Conservation (phyloP, 768 basidiomycete genomes). For the Tulasnella sp. region DNA sequence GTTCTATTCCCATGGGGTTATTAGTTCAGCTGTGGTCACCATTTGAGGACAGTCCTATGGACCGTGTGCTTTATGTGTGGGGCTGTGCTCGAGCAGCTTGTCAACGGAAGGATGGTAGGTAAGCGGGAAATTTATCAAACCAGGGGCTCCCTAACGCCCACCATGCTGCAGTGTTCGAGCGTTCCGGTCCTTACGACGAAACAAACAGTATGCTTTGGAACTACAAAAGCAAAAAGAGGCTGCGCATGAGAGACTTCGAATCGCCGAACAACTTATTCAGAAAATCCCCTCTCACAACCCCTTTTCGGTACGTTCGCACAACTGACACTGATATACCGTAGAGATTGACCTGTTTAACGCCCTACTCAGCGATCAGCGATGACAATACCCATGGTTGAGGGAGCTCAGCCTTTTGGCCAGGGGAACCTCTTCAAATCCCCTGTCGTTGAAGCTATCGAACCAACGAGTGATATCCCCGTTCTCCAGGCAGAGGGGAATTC, state of each 20-base stretch:
- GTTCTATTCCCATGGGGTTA: conserved; percentile 65
- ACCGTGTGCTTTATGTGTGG: conserved; percentile 79
- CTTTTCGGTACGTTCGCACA: conserved; percentile 45
- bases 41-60: conserved; percentile 72
- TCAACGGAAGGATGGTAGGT: conserved; percentile 72
- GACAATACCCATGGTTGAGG: neutral
- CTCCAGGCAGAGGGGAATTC: no score
- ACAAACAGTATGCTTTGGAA: conserved; percentile 64
- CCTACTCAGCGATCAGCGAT: neutral
- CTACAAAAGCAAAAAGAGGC: conserved; percentile 45
- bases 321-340: neutral
- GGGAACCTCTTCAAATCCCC: neutral
- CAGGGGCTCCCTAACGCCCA: neutral
- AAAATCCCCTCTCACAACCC: conserved; percentile 42
- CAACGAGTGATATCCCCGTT: neutral
- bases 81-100: conserved; percentile 61
- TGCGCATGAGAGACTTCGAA: conserved; percentile 20
- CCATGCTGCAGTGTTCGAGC: conserved; percentile 52
- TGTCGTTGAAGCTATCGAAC: neutral
- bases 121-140: conserved; percentile 24
- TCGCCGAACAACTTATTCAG: no score
- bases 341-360: no score
- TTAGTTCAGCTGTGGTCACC: conserved; percentile 87
- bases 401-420: neutral
- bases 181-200: conserved; percentile 65